phyloP scores from a whole-genome alignment of 192 early-diverging fungal genomes.

The Coemansia reversa region DNA sequence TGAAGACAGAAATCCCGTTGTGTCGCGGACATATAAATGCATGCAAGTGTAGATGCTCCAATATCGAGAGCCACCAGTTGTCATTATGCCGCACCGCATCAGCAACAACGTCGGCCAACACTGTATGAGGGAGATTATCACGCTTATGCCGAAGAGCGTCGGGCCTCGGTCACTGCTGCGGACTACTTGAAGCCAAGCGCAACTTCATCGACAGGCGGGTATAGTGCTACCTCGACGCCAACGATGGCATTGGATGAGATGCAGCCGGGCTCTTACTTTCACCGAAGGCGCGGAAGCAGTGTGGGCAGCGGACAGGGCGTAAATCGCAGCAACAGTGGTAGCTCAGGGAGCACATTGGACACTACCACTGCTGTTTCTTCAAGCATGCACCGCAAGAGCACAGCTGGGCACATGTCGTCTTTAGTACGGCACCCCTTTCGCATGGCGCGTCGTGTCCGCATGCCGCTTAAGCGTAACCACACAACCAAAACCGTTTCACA shows the following conservation, averaged over 20 bases:
- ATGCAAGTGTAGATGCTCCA: background rate
- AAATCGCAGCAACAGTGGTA: conserved; percentile 29
- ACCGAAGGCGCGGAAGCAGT: background rate
- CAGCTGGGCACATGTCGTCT: conserved; percentile 4
- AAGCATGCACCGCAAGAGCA: background rate
- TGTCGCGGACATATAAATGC: too few relatives aligned
- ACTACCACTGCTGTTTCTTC: background rate
- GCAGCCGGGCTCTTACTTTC: conserved; percentile 7
- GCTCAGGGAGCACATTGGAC: conserved; percentile 21
- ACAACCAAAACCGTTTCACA: conserved; percentile 41
- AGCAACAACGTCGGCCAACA: background rate
- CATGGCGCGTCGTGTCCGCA: background rate
- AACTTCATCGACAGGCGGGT: background rate
- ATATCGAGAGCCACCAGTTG: conserved; percentile 9
- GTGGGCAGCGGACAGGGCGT: conserved; percentile 5
- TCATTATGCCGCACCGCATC: background rate
- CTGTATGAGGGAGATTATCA: background rate
- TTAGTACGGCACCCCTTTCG: conserved; percentile 1
- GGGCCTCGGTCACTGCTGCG: conserved; percentile 2
- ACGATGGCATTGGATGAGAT: background rate
- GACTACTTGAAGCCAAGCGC: background rate
- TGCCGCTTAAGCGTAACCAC: conserved; percentile 25
- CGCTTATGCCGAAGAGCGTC: background rate
- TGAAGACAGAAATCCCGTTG: too few relatives aligned
- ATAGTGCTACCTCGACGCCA: background rate